phyloP scores from a whole-genome alignment of 2,329 filamentous ascomycete species.

The Arthrobotrys musiformis region DNA sequence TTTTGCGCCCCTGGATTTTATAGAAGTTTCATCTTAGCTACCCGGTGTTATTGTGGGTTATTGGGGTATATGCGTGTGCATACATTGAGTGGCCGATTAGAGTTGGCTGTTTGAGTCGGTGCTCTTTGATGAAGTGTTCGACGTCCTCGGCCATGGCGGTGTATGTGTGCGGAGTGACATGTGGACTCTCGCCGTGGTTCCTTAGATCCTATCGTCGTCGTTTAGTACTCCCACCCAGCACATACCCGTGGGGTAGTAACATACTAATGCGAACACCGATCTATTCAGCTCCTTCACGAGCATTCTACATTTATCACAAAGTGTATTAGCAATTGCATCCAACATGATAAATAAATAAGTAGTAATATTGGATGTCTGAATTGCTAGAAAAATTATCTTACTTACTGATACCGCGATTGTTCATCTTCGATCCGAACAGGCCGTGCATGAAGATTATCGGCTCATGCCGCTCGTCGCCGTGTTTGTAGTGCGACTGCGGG shows the following conservation, averaged over 20 bases:
- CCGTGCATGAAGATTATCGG: slow-evolving; percentile 92
- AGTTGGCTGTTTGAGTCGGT: slow-evolving; percentile 75
- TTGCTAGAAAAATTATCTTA: slow-evolving; percentile 66
- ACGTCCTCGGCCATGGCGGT: slow-evolving; percentile 83
- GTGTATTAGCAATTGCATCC: neutral
- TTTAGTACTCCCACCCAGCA: too few relatives aligned
- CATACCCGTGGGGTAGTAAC: slow-evolving; percentile 58
- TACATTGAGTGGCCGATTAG: slow-evolving; percentile 95
- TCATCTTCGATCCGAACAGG: slow-evolving; percentile 93
- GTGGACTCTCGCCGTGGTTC: slow-evolving; percentile 92
- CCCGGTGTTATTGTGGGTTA: neutral
- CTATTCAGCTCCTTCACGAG: slow-evolving; percentile 83
- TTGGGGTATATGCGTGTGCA: slow-evolving; percentile 1
- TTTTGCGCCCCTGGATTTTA: slow-evolving; percentile 78
- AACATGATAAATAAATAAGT: neutral
- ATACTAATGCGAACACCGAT: slow-evolving; percentile 82
- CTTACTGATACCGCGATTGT: slow-evolving; percentile 95
- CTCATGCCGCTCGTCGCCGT: slow-evolving; percentile 63
- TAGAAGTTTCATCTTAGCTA: slow-evolving; percentile 8
- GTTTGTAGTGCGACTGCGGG: slow-evolving; percentile 63
- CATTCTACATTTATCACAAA: slow-evolving; percentile 67
- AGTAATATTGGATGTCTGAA: too few relatives aligned
- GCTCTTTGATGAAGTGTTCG: slow-evolving; percentile 77
- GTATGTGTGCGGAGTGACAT: slow-evolving; percentile 81
- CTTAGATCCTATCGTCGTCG: slow-evolving; percentile 75